Percentiles rank a stretch among this genome's conserved stretches.
These are phyloP conservation scores for Bothriochloa decipiens DNA, from an alignment of 176 grass and related monocot species.

Conservation along the genomic window DNA sequence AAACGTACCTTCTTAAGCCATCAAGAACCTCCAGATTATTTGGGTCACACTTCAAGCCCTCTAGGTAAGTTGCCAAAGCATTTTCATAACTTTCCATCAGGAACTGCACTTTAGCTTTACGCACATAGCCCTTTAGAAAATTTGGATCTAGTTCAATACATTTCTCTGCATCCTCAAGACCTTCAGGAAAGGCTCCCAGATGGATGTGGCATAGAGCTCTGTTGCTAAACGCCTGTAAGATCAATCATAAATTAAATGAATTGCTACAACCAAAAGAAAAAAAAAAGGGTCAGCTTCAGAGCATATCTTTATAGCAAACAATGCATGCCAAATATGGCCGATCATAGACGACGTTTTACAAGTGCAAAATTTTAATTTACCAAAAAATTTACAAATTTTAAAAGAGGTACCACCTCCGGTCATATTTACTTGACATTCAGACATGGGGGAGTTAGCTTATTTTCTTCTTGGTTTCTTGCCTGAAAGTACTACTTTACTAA, in stretches of 20 bases:
- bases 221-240: conserved; percentile 55
- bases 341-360: background rate
- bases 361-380: background rate
- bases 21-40: conserved; percentile 55
- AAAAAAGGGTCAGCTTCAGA: background rate
- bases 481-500: background rate
- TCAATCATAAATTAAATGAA: background rate
- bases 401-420: background rate
- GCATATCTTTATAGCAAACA: conserved; percentile 15
- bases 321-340: background rate
- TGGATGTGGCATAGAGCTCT: conserved; percentile 60
- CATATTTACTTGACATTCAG: background rate
- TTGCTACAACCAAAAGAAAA: conserved; percentile 9
- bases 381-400: background rate
- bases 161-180: conserved; percentile 65
- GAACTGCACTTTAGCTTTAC: conserved; percentile 58
- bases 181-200: conserved; percentile 51
- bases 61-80: conserved; percentile 56
- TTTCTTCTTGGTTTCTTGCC: background rate
- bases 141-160: conserved; percentile 61
- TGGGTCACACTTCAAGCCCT: conserved; percentile 70
- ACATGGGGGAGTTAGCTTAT: background rate
- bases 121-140: conserved; percentile 59
- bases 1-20: conserved; percentile 59
- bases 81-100: conserved; percentile 54